Evolutionary conservation across 2,329 filamentous ascomycete species (phyloP), one percentile per base, ranked within the genome.

Genomic region (Rachicladosporium sp.): DNA sequence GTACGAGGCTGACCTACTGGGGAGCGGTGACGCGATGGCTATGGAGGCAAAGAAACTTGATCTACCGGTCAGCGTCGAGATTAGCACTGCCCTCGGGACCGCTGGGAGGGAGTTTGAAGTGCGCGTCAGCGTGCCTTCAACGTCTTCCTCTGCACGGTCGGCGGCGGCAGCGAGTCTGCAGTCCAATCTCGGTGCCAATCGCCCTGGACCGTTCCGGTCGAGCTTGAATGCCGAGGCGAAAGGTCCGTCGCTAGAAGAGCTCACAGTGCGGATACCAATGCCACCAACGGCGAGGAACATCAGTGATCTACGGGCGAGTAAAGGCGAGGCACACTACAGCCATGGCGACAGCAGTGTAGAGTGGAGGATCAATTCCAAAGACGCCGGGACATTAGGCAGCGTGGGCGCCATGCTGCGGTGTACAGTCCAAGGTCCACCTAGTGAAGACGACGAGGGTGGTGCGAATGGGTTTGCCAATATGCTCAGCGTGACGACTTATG

Each of bases 1-100:
- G 13, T 98, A 98, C 56, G 89, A 95, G 60, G 86, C 93, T 12
- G 85, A 98, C 59, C 65, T 98, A 13, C 68, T 98, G 9, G 87
- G 87, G 0, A 74, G 81, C 36, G 73, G 78, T 10, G 70, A 42
- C 31, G 46, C 46, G 33, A 43, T 53, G 35, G 52, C 43, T 21
- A 41, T 9, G 30, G 46, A 42, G 31, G 46, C 67, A 38, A 75
- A 76, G 43, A 79, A 74, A 49, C 67, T 96, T 10, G 86, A 87
- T 55, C 65, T 96, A 4, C 91, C 91, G 0, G 81, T 91, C 3
- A 78, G 71, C 36, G 69, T 94, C 37, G 84, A 93, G 53, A 76
- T 96, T 35, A 82, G 80, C 51, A 89, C 87, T 1, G 78, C 79
- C 0, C 68, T 95, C 3, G 91, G 91, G 0, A 60, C 73, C 2